Conservation (phyloP, 768 basidiomycete genomes). For the Pleurotus tuoliensis region DNA sequence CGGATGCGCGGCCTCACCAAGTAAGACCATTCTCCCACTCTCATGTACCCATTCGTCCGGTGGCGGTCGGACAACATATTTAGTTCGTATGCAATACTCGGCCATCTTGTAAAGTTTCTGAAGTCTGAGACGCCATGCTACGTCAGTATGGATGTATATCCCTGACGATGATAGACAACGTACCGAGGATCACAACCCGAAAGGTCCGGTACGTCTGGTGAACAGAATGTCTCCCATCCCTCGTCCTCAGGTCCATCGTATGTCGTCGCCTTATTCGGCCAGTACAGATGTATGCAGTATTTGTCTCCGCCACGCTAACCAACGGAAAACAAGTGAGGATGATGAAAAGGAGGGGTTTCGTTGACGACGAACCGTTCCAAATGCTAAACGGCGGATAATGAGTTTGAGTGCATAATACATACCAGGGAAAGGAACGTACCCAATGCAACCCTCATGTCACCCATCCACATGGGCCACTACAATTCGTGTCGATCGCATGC, state of each 20-base stretch:
- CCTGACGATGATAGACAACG: constrained; percentile 11
- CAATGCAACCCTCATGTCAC: constrained; percentile 20
- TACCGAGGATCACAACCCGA: constrained; percentile 30
- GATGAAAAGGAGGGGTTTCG: constrained; percentile 1
- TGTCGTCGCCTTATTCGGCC: constrained; percentile 28
- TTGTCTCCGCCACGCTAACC: constrained; percentile 33
- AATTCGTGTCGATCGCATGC: no score
- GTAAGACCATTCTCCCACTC: constrained; percentile 38
- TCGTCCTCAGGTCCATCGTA: constrained; percentile 19
- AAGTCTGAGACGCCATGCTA: constrained; percentile 23
- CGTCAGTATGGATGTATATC: not conserved
- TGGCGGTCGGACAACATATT: constrained; percentile 27
- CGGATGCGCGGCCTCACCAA: constrained; percentile 58
- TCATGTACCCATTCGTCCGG: constrained; percentile 50
- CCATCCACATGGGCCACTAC: constrained; percentile 32
- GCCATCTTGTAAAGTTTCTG: constrained; percentile 28
- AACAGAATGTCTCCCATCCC: constrained; percentile 30
- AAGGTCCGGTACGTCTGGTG: constrained; percentile 29
- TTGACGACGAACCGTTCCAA: constrained; percentile 1
- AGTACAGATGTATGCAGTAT: constrained; percentile 32
- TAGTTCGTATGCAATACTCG: constrained; percentile 31
- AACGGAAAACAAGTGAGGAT: not conserved
- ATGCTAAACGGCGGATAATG: constrained; percentile 26
- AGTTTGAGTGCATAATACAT: constrained; percentile 6
- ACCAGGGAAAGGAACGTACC: constrained; percentile 11